Conservation (phyloP, 441 rosid genomes). For the Metrosideros polymorpha region DNA sequence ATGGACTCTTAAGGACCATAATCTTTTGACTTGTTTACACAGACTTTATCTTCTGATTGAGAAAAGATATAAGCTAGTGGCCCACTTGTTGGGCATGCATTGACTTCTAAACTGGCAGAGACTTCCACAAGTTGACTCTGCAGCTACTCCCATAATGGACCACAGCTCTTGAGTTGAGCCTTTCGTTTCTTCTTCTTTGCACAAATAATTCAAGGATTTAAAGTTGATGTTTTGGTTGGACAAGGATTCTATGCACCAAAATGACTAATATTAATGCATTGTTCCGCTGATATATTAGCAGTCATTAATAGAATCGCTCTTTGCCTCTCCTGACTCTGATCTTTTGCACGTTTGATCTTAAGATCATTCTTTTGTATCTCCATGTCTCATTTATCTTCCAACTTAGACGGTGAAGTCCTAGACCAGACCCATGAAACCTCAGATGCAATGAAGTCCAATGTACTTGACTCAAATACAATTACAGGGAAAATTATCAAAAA, state of each 20-base stretch:
- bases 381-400: not conserved
- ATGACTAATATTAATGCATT: not conserved
- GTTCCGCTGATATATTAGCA: not conserved
- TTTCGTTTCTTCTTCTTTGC: not conserved
- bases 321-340: not conserved
- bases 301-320: not conserved
- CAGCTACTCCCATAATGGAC: not conserved
- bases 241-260: not conserved
- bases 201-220: not conserved
- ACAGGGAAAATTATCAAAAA: too few relatives aligned
- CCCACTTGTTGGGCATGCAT: too few relatives aligned
- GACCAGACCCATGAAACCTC: not conserved
- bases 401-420: not conserved
- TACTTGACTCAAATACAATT: too few relatives aligned
- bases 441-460: not conserved
- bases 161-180: too few relatives aligned
- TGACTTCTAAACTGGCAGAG: not conserved
- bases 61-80: not conserved
- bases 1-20: not conserved
- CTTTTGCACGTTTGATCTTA: not conserved
- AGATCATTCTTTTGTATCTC: not conserved
- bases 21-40: not conserved
- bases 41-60: not conserved
- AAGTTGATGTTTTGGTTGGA: not conserved
- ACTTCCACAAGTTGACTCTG: not conserved